Evolutionary conservation across 176 grass and related monocot genomes (phyloP).

Genomic region (Avena eriantha): DNA sequence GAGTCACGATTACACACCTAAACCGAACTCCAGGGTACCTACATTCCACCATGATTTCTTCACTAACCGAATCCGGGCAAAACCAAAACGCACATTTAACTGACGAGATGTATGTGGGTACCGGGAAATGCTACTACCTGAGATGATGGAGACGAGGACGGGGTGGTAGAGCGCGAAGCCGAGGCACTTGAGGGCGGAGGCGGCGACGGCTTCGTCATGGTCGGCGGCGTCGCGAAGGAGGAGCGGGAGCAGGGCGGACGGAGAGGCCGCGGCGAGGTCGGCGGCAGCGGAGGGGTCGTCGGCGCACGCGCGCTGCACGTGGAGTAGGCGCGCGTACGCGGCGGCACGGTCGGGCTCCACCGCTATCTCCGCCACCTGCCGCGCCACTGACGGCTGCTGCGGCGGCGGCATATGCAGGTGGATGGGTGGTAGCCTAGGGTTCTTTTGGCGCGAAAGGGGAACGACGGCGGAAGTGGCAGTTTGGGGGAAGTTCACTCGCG

Average conservation of each 20-base stretch:
- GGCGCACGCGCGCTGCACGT: conserved; percentile 60
- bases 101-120: neutral
- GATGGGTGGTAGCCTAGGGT: conserved; percentile 32
- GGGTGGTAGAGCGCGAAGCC: conserved; percentile 89
- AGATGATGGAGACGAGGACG: conserved; percentile 56
- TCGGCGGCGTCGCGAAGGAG: conserved; percentile 53
- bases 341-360: conserved; percentile 48
- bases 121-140: conserved; percentile 46
- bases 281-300: conserved; percentile 56
- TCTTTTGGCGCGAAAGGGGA: conserved; percentile 50
- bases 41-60: neutral
- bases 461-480: neutral
- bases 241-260: conserved; percentile 52
- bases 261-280: conserved; percentile 57
- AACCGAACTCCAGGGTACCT: neutral
- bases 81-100: neutral
- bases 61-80: neutral
- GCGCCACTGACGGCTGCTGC: conserved; percentile 20
- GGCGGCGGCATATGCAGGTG: conserved; percentile 38
- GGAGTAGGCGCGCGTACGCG: conserved; percentile 63
- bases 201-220: conserved; percentile 51
- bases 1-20: neutral
- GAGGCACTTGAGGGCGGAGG: conserved; percentile 73
- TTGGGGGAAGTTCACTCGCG: neutral
- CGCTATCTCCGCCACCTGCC: conserved; percentile 58